phyloP scores from a whole-genome alignment of 805 yeast species.

The Myxozyma kluyveri region DNA sequence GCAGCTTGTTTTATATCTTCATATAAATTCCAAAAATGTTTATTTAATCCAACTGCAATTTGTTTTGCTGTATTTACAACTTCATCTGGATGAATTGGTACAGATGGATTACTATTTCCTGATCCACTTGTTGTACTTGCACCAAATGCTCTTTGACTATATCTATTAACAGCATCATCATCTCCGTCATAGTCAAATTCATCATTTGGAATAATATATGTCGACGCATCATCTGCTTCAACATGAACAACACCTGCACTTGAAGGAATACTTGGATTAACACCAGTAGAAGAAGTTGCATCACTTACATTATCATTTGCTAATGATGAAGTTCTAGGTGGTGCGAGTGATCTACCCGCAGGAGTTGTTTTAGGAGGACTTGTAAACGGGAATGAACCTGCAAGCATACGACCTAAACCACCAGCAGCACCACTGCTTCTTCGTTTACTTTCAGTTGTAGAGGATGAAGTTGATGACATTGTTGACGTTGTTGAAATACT shows the following conservation, averaged over 20 bases:
- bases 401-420: slow-evolving; percentile 10
- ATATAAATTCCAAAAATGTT: slow-evolving; percentile 31
- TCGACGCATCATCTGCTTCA: background rate
- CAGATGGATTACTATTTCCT: background rate
- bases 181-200: slow-evolving; percentile 28
- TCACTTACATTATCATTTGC: background rate
- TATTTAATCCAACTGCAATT: slow-evolving; percentile 31
- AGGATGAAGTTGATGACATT: background rate
- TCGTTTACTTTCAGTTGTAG: background rate
- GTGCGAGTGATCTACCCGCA: slow-evolving; percentile 26
- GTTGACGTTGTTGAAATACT: slow-evolving; percentile 2
- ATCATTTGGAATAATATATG: slow-evolving; percentile 11
- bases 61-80: slow-evolving; percentile 31
- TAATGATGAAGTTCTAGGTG: slow-evolving; percentile 26
- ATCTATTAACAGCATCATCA: slow-evolving; percentile 1
- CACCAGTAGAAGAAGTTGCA: background rate
- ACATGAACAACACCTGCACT: background rate
- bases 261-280: background rate
- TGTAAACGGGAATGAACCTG: slow-evolving; percentile 26
- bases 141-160: background rate
- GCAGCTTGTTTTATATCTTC: slow-evolving; percentile 32
- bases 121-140: too few species aligned
- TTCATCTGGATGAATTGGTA: slow-evolving; percentile 28
- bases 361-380: slow-evolving; percentile 29
- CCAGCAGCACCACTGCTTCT: slow-evolving; percentile 1